A percentile compares a stretch with the other conserved stretches of the same genome.
phyloP scores from a whole-genome alignment of 805 yeast genomes.

The Candida bentonensis region DNA sequence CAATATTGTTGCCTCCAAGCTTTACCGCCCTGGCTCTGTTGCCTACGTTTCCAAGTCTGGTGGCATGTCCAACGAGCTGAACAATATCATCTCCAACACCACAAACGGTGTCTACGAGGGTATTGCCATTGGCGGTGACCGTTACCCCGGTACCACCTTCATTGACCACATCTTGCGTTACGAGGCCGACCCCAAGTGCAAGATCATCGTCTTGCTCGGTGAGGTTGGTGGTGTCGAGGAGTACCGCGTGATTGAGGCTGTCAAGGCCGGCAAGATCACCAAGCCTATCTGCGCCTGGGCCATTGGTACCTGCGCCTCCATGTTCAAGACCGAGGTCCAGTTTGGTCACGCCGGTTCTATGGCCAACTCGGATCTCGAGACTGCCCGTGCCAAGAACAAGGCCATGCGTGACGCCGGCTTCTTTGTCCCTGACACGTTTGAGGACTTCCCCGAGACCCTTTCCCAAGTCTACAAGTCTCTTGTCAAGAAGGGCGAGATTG shows the following conservation, averaged over 20 bases:
- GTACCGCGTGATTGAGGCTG: conserved; percentile 57
- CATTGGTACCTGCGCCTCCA: conserved; percentile 56
- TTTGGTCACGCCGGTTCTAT: conserved; percentile 60
- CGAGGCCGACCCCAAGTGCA: conserved; percentile 50
- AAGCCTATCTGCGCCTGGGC: conserved; percentile 63
- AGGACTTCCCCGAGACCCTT: conserved; percentile 29
- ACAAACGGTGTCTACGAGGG: conserved; percentile 40
- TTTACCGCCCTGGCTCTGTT: conserved; percentile 34
- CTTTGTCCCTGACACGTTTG: conserved; percentile 68
- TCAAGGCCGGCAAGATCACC: conserved; percentile 46
- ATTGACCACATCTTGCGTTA: conserved; percentile 53
- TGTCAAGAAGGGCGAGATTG: conserved; percentile 25
- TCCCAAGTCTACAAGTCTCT: conserved; percentile 66
- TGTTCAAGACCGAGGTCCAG: conserved; percentile 52
- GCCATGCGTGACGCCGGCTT: conserved; percentile 90
- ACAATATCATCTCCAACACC: conserved; percentile 30
- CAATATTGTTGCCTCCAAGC: conserved; percentile 33
- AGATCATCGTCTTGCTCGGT: conserved; percentile 51
- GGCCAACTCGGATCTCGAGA: conserved; percentile 58
- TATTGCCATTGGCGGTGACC: conserved; percentile 61
- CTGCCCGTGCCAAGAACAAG: conserved; percentile 50
- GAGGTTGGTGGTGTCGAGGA: conserved; percentile 65
- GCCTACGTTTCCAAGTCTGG: conserved; percentile 35
- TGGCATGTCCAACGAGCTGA: conserved; percentile 35
- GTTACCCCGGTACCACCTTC: conserved; percentile 61